A percentile compares a stretch with the other conserved stretches of the same genome.
Conservation (phyloP, 495 filamentous ascomycete genomes). For the Saxispiralis lemnorum region DNA sequence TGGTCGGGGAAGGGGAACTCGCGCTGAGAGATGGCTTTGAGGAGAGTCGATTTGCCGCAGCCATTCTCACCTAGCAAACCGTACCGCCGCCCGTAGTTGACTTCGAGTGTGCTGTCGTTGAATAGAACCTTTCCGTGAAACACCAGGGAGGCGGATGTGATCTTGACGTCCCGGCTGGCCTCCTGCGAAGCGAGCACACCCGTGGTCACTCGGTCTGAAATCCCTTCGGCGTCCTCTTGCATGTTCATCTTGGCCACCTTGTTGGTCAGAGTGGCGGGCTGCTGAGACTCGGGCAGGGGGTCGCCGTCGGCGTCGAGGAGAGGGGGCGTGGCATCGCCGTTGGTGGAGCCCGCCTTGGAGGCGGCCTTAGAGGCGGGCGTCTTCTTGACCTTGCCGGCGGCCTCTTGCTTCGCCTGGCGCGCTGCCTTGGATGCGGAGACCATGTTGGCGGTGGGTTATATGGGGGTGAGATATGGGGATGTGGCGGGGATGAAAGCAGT, state of each 20-base stretch:
- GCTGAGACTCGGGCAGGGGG: constrained; percentile 37
- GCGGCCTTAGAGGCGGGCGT: constrained; percentile 42
- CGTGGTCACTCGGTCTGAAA: constrained; percentile 95
- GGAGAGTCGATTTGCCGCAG: constrained; percentile 89
- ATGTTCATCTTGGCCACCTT: constrained; percentile 64
- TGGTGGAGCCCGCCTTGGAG: constrained; percentile 47
- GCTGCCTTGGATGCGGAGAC: constrained; percentile 96
- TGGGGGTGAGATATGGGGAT: background rate
- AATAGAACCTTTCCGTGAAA: constrained; percentile 97
- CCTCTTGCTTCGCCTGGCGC: constrained; percentile 85
- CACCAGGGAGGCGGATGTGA: constrained; percentile 78
- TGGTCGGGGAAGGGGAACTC: constrained; percentile 94
- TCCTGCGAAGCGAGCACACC: constrained; percentile 79
- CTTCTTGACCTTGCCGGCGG: constrained; percentile 37
- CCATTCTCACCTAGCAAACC: constrained; percentile 96
- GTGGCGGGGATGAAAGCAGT: background rate
- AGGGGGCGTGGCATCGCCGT: constrained; percentile 49
- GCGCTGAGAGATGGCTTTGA: constrained; percentile 84
- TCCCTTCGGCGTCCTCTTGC: constrained; percentile 87
- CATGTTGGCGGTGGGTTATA: constrained; percentile 31
- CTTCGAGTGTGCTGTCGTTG: constrained; percentile 77
- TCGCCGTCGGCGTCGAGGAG: constrained; percentile 43
- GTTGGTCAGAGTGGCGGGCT: constrained; percentile 49
- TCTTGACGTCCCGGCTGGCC: constrained; percentile 82
- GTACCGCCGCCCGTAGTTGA: constrained; percentile 85